Base-by-base conservation (phyloP, 805 yeast species). In the Ogataea thermomethanolica region DNA sequence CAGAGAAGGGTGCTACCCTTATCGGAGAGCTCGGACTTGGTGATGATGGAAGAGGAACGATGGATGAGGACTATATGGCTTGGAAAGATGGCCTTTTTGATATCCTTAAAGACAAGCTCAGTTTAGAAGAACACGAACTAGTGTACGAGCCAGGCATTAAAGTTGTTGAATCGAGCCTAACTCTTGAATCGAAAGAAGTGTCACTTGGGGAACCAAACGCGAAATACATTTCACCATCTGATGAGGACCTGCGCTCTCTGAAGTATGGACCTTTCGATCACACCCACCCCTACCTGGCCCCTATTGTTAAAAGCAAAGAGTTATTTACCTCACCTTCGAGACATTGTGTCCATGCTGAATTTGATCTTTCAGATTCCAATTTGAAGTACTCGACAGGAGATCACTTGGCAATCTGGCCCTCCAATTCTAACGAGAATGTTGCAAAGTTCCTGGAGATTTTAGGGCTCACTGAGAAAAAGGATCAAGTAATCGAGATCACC, bases 371-470 rank as follows among this genome's bases (percentile, higher is more conserved):
- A 1, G 76, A 68, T 22, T 73, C 91, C 4, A 83, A 82, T 55
- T 69, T 93, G 56, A 79, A 82, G 53, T 91, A 91, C 65, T 71
- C 91, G 34, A 91, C 99, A 4, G 99, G 99, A 63, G 99, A 91
- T 61, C 98, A 91, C 65, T 66, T 93, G 47, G 98, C 96, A 11
- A 70, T 93, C 42, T 87, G 96, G 95, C 93, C 97, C 25, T 86
- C 93, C 17, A 91, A 91, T 64, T 70, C 95, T 2, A 71, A 81
- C 56, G 87, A 81, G 59, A 78, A 84, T 53, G 81, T 89, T 25
- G 71, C 67, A n/a, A 69, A 71, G 30, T 84, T 93, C 52, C 66
- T 84, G 44, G 51, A 65, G 33, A 79, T 84, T 5, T 78, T 91
- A 39, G 81, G 76, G 25, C 70, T 90, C 43, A 54, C 62, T 10